Evolutionary conservation across 306 rosid genomes (phyloP).

Genomic region (Crotalaria pallida): DNA sequence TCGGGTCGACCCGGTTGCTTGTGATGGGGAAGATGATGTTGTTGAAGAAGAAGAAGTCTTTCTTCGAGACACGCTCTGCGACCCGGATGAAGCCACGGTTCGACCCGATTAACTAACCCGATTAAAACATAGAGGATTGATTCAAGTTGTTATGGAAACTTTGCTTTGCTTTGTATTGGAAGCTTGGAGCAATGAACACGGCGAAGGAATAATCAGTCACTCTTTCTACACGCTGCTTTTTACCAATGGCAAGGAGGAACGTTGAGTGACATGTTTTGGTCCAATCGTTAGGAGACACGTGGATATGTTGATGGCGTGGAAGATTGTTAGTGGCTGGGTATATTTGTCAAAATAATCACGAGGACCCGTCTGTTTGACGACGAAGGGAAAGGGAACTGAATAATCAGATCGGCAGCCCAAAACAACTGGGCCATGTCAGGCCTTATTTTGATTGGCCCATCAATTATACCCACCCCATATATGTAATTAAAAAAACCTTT

Average conservation of each 20-base stretch:
- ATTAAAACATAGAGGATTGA: neutral
- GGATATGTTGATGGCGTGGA: slow-evolving; percentile 11
- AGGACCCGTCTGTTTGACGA: neutral
- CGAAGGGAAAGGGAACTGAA: no score
- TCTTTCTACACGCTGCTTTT: neutral
- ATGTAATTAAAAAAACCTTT: no score
- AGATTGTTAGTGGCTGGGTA: slow-evolving; percentile 21
- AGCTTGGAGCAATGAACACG: neutral
- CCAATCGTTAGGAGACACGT: slow-evolving; percentile 35
- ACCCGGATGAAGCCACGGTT: slow-evolving; percentile 97
- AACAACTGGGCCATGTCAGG: neutral
- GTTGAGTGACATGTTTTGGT: slow-evolving; percentile 16
- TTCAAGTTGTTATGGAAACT: neutral
- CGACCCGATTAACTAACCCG: slow-evolving; percentile 32
- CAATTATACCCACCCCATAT: no score
- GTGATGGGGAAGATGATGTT: slow-evolving; percentile 39
- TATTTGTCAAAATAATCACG: neutral
- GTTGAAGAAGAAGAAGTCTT: slow-evolving; percentile 57
- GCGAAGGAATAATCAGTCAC: neutral
- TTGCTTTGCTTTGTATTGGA: neutral
- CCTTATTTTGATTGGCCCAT: neutral
- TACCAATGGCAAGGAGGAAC: neutral
- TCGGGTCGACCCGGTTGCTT: slow-evolving; percentile 46
- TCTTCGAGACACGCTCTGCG: slow-evolving; percentile 73
- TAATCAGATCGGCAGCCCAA: neutral